A percentile compares a stretch with the other conserved stretches of the same genome.
Evolutionary conservation across 805 yeast genomes (phyloP).

Genomic region (Yarrowia alimentaria): DNA sequence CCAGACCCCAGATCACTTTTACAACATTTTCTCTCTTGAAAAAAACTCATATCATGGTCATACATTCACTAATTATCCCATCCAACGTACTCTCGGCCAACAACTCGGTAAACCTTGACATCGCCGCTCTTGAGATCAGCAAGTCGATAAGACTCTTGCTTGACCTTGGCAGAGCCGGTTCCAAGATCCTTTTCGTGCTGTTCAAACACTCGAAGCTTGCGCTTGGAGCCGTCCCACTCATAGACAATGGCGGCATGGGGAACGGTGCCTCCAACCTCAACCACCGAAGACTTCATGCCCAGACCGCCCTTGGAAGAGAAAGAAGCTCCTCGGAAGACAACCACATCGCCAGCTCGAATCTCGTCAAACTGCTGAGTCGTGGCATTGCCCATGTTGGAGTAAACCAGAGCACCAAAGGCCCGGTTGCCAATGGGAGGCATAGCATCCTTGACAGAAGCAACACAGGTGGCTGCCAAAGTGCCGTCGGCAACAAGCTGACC

Average conservation of each 20-base stretch:
- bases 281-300: constrained; percentile 55
- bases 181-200: constrained; percentile 31
- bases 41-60: constrained; percentile 19
- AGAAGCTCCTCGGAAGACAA: constrained; percentile 70
- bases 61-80: constrained; percentile 50
- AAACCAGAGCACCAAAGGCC: constrained; percentile 72
- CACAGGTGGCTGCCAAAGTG: constrained; percentile 39
- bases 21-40: too few relatives aligned
- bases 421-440: constrained; percentile 62
- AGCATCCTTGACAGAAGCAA: constrained; percentile 44
- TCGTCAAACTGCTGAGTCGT: constrained; percentile 55
- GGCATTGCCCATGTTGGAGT: constrained; percentile 53
- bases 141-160: constrained; percentile 61
- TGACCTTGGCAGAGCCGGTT: constrained; percentile 51
- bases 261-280: constrained; percentile 56
- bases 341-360: constrained; percentile 78
- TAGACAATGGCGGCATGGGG: constrained; percentile 61
- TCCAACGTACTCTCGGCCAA: constrained; percentile 67
- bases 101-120: constrained; percentile 73
- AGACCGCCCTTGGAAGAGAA: constrained; percentile 60
- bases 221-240: constrained; percentile 71
- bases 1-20: too few relatives aligned
- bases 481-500: constrained; percentile 31
- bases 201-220: constrained; percentile 41
- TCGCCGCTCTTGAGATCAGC: constrained; percentile 76